These are phyloP conservation scores for Helicosporidium sp. DNA, from an alignment of 139 green algal species.

Conservation along the genomic window DNA sequence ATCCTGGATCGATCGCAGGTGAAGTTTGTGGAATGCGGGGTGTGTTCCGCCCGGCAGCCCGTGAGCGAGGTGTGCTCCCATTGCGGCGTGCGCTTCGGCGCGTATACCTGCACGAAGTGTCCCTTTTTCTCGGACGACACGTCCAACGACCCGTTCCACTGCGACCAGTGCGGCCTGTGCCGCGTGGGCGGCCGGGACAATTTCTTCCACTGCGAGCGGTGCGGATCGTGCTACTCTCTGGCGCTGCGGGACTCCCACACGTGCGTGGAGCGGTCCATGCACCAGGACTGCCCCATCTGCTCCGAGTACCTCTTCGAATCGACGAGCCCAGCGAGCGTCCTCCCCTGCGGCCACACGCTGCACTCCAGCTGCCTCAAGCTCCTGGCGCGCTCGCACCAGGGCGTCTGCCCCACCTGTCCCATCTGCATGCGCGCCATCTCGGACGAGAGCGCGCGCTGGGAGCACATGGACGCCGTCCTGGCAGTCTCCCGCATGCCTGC, in stretches of 20 bases:
- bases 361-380: slow-evolving; percentile 52
- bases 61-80: slow-evolving; percentile 28
- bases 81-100: slow-evolving; percentile 58
- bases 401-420: slow-evolving; percentile 41
- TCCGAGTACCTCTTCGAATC: slow-evolving; percentile 86
- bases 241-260: slow-evolving; percentile 47
- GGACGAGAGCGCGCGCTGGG: slow-evolving; percentile 35
- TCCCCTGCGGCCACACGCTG: slow-evolving; percentile 82
- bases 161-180: slow-evolving; percentile 65
- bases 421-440: slow-evolving; percentile 46
- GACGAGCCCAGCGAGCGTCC: slow-evolving; percentile 56
- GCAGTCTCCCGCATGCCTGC: slow-evolving; percentile 1
- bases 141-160: slow-evolving; percentile 75
- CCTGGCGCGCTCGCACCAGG: not conserved
- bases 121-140: slow-evolving; percentile 74
- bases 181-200: slow-evolving; percentile 66
- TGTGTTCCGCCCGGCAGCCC: slow-evolving; percentile 51
- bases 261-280: slow-evolving; percentile 78
- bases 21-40: slow-evolving; percentile 48
- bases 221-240: slow-evolving; percentile 73
- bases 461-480: slow-evolving; percentile 23
- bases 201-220: slow-evolving; percentile 84
- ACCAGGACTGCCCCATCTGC: slow-evolving; percentile 68
- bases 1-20: slow-evolving; percentile 56
- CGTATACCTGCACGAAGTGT: slow-evolving; percentile 44